Evolutionary conservation across 495 filamentous ascomycete species (phyloP).

Genomic region (Aspergillus carlsbadensis): DNA sequence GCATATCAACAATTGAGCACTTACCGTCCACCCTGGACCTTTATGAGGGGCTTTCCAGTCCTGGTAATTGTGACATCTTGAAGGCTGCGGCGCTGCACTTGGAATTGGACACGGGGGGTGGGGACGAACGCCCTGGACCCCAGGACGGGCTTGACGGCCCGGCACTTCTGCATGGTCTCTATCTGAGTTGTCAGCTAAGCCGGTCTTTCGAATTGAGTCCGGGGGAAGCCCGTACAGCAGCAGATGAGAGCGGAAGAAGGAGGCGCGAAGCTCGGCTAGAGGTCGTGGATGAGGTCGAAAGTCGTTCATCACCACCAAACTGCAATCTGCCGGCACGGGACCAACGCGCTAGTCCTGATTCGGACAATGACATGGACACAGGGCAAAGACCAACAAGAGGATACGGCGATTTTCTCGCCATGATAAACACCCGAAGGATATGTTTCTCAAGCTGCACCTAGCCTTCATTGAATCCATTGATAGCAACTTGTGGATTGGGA

Average conservation of each 20-base stretch:
- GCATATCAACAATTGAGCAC: conserved; percentile 28
- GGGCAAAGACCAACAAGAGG: neutral
- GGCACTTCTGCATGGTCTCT: conserved; percentile 55
- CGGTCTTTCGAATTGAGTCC: conserved; percentile 31
- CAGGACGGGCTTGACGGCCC: conserved; percentile 45
- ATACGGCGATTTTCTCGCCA: neutral
- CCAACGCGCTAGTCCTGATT: conserved; percentile 39
- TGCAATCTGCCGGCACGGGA: conserved; percentile 42
- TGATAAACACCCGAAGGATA: neutral
- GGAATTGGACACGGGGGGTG: conserved; percentile 42
- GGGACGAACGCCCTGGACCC: conserved; percentile 44
- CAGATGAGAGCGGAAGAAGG: conserved; percentile 30
- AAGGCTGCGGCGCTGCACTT: conserved; percentile 54
- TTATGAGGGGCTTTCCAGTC: conserved; percentile 83
- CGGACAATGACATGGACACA: conserved; percentile 18
- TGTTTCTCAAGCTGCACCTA: neutral
- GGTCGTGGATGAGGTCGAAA: conserved; percentile 33
- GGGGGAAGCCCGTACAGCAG: conserved; percentile 8
- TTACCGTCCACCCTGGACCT: conserved; percentile 80
- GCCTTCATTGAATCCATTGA: neutral
- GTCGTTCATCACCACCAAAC: conserved; percentile 21
- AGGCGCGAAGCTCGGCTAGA: conserved; percentile 33
- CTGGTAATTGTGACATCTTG: conserved; percentile 82
- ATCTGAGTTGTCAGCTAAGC: conserved; percentile 24
- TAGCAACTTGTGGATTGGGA: neutral